Evolutionary conservation across 805 yeast genomes (phyloP), one percentile per base, ranked within the genome.

Genomic region (Middelhovenomyces tepae): DNA sequence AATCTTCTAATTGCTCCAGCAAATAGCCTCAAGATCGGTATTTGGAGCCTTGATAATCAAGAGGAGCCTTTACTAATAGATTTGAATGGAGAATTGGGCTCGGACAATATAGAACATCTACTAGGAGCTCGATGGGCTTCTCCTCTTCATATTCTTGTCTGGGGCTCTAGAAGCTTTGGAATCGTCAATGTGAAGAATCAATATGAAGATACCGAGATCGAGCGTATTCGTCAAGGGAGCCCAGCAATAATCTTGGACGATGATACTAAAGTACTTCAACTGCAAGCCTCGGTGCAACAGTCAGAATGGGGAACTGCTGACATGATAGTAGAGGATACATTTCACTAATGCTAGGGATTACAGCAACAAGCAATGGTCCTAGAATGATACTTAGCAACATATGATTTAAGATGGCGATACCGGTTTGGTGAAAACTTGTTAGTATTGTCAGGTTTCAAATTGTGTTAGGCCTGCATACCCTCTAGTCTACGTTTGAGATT

Each of bases 401-500:
- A 10, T 21, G 25, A 14, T 27, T 32, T 27, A 34, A 16, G 35
- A 22, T 31, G 17, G 35, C 17, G 15, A 22, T n/a, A 21, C 7
- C 15, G 18, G 15, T 14, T 28, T 10, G 22, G 10, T 14, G n/a
- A 8, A 18, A n/a, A 21, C 14, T n/a, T n/a, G n/a, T n/a, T n/a
- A n/a, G n/a, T n/a, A n/a, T n/a, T n/a, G n/a, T n/a, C n/a, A n/a
- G n/a, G n/a, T n/a, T n/a, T n/a, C n/a, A n/a, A n/a, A n/a, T n/a
- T n/a, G n/a, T n/a, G n/a, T n/a, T n/a, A n/a, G n/a, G n/a, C n/a
- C n/a, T n/a, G 29, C 41, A 21, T 18, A 32, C 43, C 44, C 22
- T 41, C 42, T 24, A 39, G 27, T n/a, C 35, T 28, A 13, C 24
- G 27, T 38, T 62, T 62, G 30, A 75, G 53, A 35, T 71, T 73